Percentiles rank a stretch among this genome's conserved stretches.
phyloP scores from a whole-genome alignment of 2,329 filamentous ascomycete genomes.

The Hortaea sp. region DNA sequence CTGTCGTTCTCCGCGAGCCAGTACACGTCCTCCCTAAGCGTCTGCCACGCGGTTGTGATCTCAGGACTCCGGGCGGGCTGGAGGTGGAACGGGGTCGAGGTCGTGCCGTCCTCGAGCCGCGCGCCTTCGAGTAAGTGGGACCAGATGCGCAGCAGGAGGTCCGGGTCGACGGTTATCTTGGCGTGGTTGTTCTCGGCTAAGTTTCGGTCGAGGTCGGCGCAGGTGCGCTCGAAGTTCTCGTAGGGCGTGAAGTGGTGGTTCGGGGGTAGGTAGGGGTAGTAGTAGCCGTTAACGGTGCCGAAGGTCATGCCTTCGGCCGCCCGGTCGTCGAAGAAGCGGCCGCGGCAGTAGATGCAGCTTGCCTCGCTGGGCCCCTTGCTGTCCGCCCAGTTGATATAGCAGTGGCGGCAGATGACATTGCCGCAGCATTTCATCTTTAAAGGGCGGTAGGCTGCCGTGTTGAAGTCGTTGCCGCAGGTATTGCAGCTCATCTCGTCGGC shows the following conservation, averaged over 20 bases:
- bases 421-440: background rate
- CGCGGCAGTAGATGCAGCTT: background rate
- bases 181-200: background rate
- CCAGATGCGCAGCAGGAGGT: background rate
- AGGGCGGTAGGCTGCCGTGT: background rate
- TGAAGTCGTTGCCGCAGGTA: background rate
- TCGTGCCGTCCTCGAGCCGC: background rate
- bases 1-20: background rate
- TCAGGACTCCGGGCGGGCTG: background rate
- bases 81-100: background rate
- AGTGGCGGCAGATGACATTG: background rate
- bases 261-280: background rate
- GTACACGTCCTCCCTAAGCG: background rate
- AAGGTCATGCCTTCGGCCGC: background rate
- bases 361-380: background rate
- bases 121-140: background rate
- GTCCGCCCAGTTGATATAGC: background rate
- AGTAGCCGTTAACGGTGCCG: background rate
- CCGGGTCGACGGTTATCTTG: background rate
- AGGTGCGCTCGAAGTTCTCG: conserved; percentile 1
- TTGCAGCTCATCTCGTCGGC: background rate
- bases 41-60: background rate
- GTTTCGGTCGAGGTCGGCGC: background rate
- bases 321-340: background rate
- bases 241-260: background rate